Evolutionary conservation across 2,329 filamentous ascomycete species (phyloP).

Genomic region (Cladophialophora psammophila): DNA sequence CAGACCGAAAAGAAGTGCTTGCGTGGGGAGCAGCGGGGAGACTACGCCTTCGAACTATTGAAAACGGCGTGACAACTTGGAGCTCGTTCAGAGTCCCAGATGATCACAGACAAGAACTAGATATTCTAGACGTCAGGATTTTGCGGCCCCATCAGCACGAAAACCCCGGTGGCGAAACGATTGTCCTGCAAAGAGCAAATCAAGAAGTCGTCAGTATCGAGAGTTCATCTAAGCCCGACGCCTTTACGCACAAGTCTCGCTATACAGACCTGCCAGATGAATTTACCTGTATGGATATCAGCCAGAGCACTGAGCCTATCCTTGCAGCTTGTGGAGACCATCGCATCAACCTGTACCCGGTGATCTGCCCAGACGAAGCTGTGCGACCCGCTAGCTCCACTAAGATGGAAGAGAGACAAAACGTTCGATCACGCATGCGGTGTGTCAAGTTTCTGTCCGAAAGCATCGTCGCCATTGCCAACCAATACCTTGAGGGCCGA

Average conservation of each 20-base stretch:
- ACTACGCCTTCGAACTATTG: constrained; percentile 59
- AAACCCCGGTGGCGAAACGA: constrained; percentile 50
- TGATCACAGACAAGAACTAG: constrained; percentile 54
- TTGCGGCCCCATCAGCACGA: constrained; percentile 53
- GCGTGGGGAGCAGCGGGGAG: constrained; percentile 68
- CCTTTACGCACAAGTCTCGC: constrained; percentile 44
- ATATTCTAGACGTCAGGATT: constrained; percentile 65
- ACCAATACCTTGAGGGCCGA: constrained; percentile 46
- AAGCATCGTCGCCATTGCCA: constrained; percentile 60
- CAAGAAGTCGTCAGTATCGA: constrained; percentile 49
- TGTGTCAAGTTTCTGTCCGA: constrained; percentile 62
- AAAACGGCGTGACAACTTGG: constrained; percentile 48
- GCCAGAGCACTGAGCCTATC: constrained; percentile 49
- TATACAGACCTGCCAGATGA: constrained; percentile 52
- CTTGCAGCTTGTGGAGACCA: constrained; percentile 62
- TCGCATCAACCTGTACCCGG: constrained; percentile 56
- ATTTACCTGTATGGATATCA: constrained; percentile 59
- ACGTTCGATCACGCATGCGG: constrained; percentile 49
- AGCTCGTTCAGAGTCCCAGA: constrained; percentile 38
- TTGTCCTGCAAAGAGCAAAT: constrained; percentile 65
- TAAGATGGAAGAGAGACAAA: constrained; percentile 39
- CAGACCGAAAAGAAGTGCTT: constrained; percentile 61
- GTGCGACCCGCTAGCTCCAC: constrained; percentile 50
- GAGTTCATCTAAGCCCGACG: constrained; percentile 50
- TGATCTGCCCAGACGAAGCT: constrained; percentile 45